A percentile compares a stretch with the other conserved stretches of the same genome.
phyloP scores from a whole-genome alignment of 2,329 filamentous ascomycete species.

The Diaporthe citrichinensis region DNA sequence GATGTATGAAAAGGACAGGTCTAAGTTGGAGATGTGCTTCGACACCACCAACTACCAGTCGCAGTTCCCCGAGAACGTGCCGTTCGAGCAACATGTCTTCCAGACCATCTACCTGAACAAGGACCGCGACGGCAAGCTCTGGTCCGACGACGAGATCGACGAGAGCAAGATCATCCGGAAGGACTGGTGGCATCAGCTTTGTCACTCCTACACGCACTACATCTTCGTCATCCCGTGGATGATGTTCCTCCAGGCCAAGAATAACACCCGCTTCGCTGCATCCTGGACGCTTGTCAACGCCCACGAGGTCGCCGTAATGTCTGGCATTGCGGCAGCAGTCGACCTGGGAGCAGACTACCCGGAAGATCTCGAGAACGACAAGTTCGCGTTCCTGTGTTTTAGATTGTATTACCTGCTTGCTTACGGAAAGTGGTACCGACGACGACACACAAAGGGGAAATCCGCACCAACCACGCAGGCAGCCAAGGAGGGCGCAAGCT shows the following conservation, averaged over 20 bases:
- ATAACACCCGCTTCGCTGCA: conserved; percentile 10
- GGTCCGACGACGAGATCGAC: conserved; percentile 22
- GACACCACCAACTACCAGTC: conserved; percentile 22
- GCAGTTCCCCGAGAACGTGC: conserved; percentile 16
- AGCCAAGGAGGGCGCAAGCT: conserved; percentile 19
- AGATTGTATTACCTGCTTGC: conserved; percentile 22
- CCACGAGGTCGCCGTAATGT: conserved; percentile 28
- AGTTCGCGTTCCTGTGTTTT: conserved; percentile 11
- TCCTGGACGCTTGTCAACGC: conserved; percentile 21
- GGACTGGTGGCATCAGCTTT: conserved; percentile 30
- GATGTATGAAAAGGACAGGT: conserved; percentile 20
- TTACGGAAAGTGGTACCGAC: conserved; percentile 17
- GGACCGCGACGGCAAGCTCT: conserved; percentile 8
- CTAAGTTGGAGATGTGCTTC: conserved; percentile 27
- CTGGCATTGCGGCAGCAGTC: conserved; percentile 14
- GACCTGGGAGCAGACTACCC: conserved; percentile 6
- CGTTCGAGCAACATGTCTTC: conserved; percentile 20
- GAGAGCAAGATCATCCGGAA: conserved; percentile 25
- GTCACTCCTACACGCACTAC: conserved; percentile 23
- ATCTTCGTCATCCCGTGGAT: conserved; percentile 23
- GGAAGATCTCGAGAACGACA: conserved; percentile 21
- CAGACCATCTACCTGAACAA: conserved; percentile 27
- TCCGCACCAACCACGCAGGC: neutral
- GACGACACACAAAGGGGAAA: conserved; percentile 2
- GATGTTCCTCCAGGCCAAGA: conserved; percentile 27